phyloP scores from a whole-genome alignment of 2,329 filamentous ascomycete genomes.

The Diaporthe aspalathi region DNA sequence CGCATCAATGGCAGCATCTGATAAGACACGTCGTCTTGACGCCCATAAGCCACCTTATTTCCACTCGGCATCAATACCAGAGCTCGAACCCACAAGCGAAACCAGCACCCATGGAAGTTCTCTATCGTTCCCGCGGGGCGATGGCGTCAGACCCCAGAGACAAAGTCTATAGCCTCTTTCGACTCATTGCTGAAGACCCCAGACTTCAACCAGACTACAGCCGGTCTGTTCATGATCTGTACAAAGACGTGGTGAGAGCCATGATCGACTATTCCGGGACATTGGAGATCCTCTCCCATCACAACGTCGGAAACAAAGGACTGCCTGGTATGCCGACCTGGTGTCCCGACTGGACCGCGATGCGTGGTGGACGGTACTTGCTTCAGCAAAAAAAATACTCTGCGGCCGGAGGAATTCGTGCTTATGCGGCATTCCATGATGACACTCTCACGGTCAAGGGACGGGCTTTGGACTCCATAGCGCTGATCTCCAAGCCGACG shows the following conservation, averaged over 20 bases:
- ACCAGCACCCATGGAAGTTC: conserved; percentile 7
- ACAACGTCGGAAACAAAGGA: background rate
- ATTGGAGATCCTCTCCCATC: conserved; percentile 16
- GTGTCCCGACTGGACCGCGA: conserved; percentile 21
- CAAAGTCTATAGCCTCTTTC: conserved; percentile 15
- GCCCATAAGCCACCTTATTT: background rate
- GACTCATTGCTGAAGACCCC: conserved; percentile 4
- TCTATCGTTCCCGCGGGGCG: conserved; percentile 2
- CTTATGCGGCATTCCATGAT: background rate
- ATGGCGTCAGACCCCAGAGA: conserved; percentile 9
- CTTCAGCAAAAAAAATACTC: conserved; percentile 7
- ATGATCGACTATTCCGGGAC: conserved; percentile 6
- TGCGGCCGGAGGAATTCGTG: background rate
- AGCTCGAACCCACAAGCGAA: conserved; percentile 1
- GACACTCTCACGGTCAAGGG: conserved; percentile 9
- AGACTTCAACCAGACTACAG: conserved; percentile 17
- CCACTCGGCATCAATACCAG: conserved; percentile 22
- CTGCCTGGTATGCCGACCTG: conserved; percentile 1
- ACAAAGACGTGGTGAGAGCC: conserved; percentile 7
- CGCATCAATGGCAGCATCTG: background rate
- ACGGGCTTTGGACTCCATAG: background rate
- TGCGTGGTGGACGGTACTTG: background rate
- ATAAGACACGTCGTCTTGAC: conserved; percentile 1
- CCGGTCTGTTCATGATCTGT: background rate
- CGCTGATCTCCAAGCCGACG: background rate